Percentiles rank a stretch among this genome's conserved stretches.
These are phyloP conservation scores for Trichoderma parareesei DNA, from an alignment of 495 filamentous ascomycete species.

Conservation along the genomic window DNA sequence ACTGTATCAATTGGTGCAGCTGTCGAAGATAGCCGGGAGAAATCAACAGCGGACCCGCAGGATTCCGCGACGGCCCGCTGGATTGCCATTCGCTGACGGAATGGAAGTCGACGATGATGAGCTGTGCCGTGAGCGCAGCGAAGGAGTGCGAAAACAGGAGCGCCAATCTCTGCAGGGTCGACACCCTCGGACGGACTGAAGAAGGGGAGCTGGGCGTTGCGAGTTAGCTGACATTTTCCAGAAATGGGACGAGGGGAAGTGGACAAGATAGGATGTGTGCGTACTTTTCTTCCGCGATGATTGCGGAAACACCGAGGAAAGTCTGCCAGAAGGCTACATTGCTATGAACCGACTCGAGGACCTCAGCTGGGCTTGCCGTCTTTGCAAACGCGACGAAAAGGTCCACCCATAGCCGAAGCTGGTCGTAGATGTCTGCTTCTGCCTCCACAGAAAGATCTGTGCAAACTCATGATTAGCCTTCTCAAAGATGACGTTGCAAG, in stretches of 20 bases:
- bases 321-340: constrained; percentile 30
- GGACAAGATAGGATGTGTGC: too few species aligned
- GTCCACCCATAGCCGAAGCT: constrained; percentile 37
- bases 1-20: constrained; percentile 14
- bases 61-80: neutral
- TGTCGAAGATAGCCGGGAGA: constrained; percentile 24
- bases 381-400: constrained; percentile 28
- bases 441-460: constrained; percentile 32
- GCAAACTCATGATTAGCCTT: constrained; percentile 12
- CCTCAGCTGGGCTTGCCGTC: constrained; percentile 15
- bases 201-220: neutral
- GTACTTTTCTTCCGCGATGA: constrained; percentile 20
- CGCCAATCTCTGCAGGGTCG: constrained; percentile 15
- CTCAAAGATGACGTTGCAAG: constrained; percentile 9
- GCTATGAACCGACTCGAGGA: constrained; percentile 29
- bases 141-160: constrained; percentile 27
- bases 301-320: constrained; percentile 22
- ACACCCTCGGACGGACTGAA: neutral
- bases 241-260: neutral
- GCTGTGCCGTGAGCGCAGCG: constrained; percentile 22
- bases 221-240: too few species aligned
- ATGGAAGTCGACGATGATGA: constrained; percentile 24
- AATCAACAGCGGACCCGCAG: constrained; percentile 19
- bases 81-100: constrained; percentile 9
- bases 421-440: constrained; percentile 23